Evolutionary conservation across 2,329 filamentous ascomycete species (phyloP), one percentile per base, ranked within the genome.

Genomic region (Anisogramma anomala): DNA sequence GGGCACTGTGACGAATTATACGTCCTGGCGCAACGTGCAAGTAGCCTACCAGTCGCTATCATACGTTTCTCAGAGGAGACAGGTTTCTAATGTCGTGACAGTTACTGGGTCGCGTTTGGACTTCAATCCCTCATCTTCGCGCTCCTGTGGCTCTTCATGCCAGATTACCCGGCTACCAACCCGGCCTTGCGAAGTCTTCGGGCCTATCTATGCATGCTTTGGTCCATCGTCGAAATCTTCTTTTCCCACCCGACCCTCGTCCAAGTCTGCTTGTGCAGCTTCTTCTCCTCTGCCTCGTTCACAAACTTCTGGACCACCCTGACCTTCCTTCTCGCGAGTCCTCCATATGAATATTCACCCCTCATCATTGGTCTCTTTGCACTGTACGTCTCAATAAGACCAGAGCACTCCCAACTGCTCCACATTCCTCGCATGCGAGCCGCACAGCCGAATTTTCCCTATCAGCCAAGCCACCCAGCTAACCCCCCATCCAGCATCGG

Each of bases 291-390:
- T 26, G 61, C 58, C 22, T 57, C 62, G 42, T 69, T 66, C 45
- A 67, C 65, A 2, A 63, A 60, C 7, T 69, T 67, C 52, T 69
- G 66, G 67, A 69, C 66, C 1, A 86, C 82, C 0, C 58, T 88
- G 30, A 88, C 83, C 0, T 88, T 88, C 56, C 68, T 86, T 3
- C 72, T 88, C 18, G 72, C 80, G 0, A 77, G 69, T 0, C 57
- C 67, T 2, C 81, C 82, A 0, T 87, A 84, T 53, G 56, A 70
- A 36, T 85, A 80, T 53, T 60, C 66, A 1, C 74, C 81, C 0
- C 59, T 85, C 0, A 66, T 70, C 7, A 85, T 88, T 41, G 82
- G 83, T 1, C 66, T 88, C 3, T 87, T 88, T 55, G 80, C 81
- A 0, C 63, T 88, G 6, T 80, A 85, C 42, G 82, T 30, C n/a